A percentile compares a stretch with the other conserved stretches of the same genome.
Conservation (phyloP, 1,284 basidiomycete genomes). For the Thecaphora thlaspeos region DNA sequence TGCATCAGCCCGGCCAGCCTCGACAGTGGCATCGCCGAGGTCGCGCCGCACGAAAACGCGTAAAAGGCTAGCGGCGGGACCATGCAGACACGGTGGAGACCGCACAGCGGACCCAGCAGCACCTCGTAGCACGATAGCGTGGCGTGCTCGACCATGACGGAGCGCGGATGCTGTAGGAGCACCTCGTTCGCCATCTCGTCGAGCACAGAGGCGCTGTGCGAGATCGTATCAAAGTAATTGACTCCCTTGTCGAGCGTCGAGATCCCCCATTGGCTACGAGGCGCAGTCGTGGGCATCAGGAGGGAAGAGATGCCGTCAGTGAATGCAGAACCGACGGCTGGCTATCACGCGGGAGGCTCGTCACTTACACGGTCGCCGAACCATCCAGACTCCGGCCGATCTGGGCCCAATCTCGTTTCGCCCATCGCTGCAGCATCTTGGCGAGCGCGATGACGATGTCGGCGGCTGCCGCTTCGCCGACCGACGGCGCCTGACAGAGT, state of each 20-base stretch:
- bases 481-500: slow-evolving; percentile 14
- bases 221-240: slow-evolving; percentile 21
- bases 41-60: slow-evolving; percentile 22
- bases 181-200: slow-evolving; percentile 13
- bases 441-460: slow-evolving; percentile 13
- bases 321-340: too few species aligned
- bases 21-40: slow-evolving; percentile 30
- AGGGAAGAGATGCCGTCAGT: too few species aligned
- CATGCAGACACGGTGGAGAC: slow-evolving; percentile 8
- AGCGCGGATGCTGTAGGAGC: slow-evolving; percentile 13
- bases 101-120: slow-evolving; percentile 12
- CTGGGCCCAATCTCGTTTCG: slow-evolving; percentile 14
- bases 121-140: slow-evolving; percentile 21
- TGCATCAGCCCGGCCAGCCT: slow-evolving; percentile 30
- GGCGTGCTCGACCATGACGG: slow-evolving; percentile 23
- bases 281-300: too few species aligned
- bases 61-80: slow-evolving; percentile 12
- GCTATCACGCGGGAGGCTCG: background rate
- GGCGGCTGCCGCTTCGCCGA: slow-evolving; percentile 17
- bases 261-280: slow-evolving; percentile 21
- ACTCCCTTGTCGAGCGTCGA: slow-evolving; percentile 14
- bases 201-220: slow-evolving; percentile 9
- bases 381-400: slow-evolving; percentile 19
- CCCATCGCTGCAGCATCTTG: slow-evolving; percentile 19
- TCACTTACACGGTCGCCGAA: background rate